Base-by-base conservation (phyloP, 2,329 filamentous ascomycete genomes). In the Leptographium galeiforme region DNA sequence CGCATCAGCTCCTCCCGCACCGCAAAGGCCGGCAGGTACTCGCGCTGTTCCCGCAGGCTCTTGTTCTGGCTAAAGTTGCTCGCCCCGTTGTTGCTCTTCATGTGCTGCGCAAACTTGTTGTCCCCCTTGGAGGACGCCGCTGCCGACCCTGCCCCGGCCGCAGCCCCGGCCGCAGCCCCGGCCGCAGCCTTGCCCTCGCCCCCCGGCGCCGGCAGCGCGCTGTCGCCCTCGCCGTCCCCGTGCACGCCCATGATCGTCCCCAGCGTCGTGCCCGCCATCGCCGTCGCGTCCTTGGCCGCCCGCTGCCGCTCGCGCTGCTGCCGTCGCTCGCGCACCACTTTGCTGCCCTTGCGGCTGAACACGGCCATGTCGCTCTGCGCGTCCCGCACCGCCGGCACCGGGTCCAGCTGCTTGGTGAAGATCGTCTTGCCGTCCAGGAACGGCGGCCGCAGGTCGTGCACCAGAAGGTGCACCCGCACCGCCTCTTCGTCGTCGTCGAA, bases 351-450 rank as follows among this genome's bases (percentile, higher is more conserved):
- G 45, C 91, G 80, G 70, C 89, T 95, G 62, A 97, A 97, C 1
- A 98, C 90, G 1, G 93, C 93, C 93, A 98, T 95, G 64, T 98
- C 93, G 64, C 94, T 98, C 68, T 97, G 91, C 32, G 87, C 84
- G 66, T 98, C 93, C 51, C 86, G 80, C 14, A 98, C 87, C 0
- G 93, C 94, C 0, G 91, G 89, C 1, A 98, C 87, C 0, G 93
- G 94, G 55, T 98, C 93, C 25, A 97, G 68, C 67, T 98, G 94
- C 68, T 96, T 97, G 4, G 93, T 98, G 66, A 98, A 98, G 54
- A 98, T 86, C 19, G 85, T 97, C 61, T 89, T 83, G 30, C 93
- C 93, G 69, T 98, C 91, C 48, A 98, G 72, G 63, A 98, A 98
- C 0, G 93, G 94, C 11, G 93, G 93, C 58, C 88, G 86, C 40